A percentile compares a stretch with the other conserved stretches of the same genome.
These are phyloP conservation scores for Ceratobasidium theobromae DNA, from an alignment of 1,284 basidiomycete genomes.

Conservation along the genomic window DNA sequence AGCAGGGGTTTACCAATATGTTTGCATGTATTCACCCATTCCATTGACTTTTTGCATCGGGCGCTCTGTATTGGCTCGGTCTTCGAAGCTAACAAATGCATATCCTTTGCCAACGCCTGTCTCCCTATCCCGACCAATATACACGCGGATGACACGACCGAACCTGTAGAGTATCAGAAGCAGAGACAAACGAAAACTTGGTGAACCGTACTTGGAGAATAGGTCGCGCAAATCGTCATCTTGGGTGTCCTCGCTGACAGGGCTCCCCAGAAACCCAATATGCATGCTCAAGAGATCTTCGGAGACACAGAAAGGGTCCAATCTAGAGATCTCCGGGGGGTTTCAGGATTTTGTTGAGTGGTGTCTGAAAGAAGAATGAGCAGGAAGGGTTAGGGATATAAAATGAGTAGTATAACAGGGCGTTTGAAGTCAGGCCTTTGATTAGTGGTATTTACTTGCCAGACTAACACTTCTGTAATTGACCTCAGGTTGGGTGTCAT, in stretches of 20 bases:
- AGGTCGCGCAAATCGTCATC: conserved; percentile 94
- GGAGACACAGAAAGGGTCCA: no score
- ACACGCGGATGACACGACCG: conserved; percentile 85
- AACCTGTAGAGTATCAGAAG: conserved; percentile 47
- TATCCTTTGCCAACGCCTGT: conserved; percentile 96
- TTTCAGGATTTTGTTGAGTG: no score
- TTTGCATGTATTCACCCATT: conserved; percentile 52
- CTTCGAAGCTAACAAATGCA: conserved; percentile 94
- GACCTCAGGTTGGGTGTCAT: no score
- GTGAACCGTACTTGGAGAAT: conserved; percentile 55
- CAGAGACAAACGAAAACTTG: conserved; percentile 43
- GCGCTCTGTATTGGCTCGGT: conserved; percentile 72
- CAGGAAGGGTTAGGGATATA: no score
- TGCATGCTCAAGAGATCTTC: no score
- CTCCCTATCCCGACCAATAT: conserved; percentile 93
- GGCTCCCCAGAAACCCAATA: no score
- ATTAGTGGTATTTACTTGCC: no score
- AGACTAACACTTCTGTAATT: no score
- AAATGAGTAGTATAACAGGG: no score
- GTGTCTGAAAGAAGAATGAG: no score
- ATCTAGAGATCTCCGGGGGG: no score
- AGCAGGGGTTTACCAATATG: background rate
- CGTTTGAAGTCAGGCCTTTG: no score
- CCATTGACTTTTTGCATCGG: conserved; percentile 96
- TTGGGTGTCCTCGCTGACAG: conserved; percentile 92